Conservation (phyloP, 1,139 yeast species). For the Suhomyces guaymorum region DNA sequence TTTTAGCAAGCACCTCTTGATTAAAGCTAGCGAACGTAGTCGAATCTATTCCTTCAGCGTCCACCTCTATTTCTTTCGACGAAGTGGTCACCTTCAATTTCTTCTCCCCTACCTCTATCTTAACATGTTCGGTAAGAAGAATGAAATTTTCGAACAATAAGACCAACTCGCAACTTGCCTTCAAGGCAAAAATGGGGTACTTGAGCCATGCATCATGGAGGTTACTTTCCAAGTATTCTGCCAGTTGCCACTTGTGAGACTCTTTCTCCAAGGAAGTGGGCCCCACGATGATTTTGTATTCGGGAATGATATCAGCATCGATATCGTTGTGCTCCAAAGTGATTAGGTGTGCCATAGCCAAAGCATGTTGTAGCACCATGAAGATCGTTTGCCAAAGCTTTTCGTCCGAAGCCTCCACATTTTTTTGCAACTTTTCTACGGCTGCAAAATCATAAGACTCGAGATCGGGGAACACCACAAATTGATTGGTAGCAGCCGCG, state of each 20-base stretch:
- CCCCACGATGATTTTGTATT: slow-evolving; percentile 8
- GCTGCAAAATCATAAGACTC: background rate
- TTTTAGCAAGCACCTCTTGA: slow-evolving; percentile 15
- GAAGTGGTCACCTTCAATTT: slow-evolving; percentile 1
- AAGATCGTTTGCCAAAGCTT: slow-evolving; percentile 21
- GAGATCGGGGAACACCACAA: slow-evolving; percentile 2
- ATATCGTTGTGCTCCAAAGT: slow-evolving; percentile 23
- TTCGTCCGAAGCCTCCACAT: background rate
- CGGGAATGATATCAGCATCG: background rate
- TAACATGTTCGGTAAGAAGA: slow-evolving; percentile 20
- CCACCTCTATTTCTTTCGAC: background rate
- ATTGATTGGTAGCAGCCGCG: slow-evolving; percentile 1
- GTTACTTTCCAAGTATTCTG: slow-evolving; percentile 26
- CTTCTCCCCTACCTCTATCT: slow-evolving; percentile 5
- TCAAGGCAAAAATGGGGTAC: slow-evolving; percentile 32
- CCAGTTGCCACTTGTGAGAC: slow-evolving; percentile 25
- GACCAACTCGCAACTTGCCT: slow-evolving; percentile 27
- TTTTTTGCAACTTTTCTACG: background rate
- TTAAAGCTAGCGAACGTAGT: slow-evolving; percentile 15
- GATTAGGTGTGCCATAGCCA: slow-evolving; percentile 22
- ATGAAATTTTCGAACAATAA: slow-evolving; percentile 32
- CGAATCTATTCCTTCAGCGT: background rate
- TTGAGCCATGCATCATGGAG: slow-evolving; percentile 45
- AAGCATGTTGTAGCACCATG: slow-evolving; percentile 16
- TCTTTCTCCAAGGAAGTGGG: slow-evolving; percentile 6